Conservation (phyloP, 768 basidiomycete genomes). For the Xanthoconium purpureum region DNA sequence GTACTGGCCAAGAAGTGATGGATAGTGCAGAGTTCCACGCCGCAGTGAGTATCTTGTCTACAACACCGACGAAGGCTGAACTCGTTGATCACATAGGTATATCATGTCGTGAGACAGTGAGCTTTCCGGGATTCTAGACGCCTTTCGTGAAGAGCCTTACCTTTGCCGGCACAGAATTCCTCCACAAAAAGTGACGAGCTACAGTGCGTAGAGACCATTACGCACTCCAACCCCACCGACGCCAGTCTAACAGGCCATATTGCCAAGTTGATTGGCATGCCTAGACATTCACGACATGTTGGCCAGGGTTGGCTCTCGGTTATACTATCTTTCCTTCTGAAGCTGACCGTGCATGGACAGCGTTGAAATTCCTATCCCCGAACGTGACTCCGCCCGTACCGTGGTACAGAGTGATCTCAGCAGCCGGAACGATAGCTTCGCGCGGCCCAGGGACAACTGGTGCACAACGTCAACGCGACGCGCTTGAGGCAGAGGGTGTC, state of each 20-base stretch:
- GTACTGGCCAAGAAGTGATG: slow-evolving; percentile 32
- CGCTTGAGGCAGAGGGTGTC: slow-evolving; percentile 78
- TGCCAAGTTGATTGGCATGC: slow-evolving; percentile 78
- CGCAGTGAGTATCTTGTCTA: slow-evolving; percentile 36
- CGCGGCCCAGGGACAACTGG: slow-evolving; percentile 81
- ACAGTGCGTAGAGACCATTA: slow-evolving; percentile 44
- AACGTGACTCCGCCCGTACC: slow-evolving; percentile 65
- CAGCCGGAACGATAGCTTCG: slow-evolving; percentile 74
- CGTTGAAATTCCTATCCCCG: slow-evolving; percentile 71
- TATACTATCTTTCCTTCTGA: not conserved
- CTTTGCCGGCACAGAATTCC: slow-evolving; percentile 47
- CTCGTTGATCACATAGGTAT: slow-evolving; percentile 48
- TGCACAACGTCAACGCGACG: slow-evolving; percentile 71
- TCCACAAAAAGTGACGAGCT: slow-evolving; percentile 64
- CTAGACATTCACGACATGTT: slow-evolving; percentile 73
- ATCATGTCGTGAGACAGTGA: slow-evolving; percentile 58
- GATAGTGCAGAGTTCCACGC: slow-evolving; percentile 65
- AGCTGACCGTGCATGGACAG: slow-evolving; percentile 35
- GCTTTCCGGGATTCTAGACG: slow-evolving; percentile 1
- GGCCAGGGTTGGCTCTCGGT: slow-evolving; percentile 59
- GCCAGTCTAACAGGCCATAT: slow-evolving; percentile 56
- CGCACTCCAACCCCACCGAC: not conserved
- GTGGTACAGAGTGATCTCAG: slow-evolving; percentile 76
- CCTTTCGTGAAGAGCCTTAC: not conserved
- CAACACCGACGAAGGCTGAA: not conserved